Conservation (phyloP, 495 filamentous ascomycete genomes). For the Xylaria nigripes region DNA sequence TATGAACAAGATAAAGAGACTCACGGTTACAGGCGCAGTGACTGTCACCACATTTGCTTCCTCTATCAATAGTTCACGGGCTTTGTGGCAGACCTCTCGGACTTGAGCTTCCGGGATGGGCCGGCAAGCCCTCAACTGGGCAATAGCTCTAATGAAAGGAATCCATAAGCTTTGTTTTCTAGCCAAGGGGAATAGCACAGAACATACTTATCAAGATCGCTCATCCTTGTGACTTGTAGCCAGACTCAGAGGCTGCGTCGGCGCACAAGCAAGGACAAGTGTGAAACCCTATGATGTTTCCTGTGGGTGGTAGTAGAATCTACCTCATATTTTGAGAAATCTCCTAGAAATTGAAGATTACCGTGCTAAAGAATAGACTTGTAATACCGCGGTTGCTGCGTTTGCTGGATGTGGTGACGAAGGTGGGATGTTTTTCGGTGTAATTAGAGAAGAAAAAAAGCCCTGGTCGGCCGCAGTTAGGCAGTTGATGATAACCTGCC, state of each 20-base stretch:
- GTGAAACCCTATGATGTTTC: not conserved
- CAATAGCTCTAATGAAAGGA: conserved; percentile 62
- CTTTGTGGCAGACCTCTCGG: conserved; percentile 95
- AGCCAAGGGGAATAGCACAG: not conserved
- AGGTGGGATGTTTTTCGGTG: not conserved
- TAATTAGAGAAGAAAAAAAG: not conserved
- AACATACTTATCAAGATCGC: conserved; percentile 73
- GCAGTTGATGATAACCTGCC: too few species aligned
- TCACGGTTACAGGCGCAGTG: conserved; percentile 84
- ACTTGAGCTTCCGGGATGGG: conserved; percentile 94
- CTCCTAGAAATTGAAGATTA: not conserved
- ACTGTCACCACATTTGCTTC: conserved; percentile 97
- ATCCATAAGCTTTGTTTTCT: conserved; percentile 6
- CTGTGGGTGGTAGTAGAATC: not conserved
- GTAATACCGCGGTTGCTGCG: too few species aligned
- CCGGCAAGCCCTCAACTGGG: conserved; percentile 86
- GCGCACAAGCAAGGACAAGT: conserved; percentile 2
- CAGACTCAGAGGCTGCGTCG: not conserved
- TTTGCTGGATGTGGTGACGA: not conserved
- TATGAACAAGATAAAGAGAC: not conserved
- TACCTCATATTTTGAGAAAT: not conserved
- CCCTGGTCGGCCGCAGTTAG: not conserved
- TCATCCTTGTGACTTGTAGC: conserved; percentile 50
- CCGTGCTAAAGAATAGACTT: not conserved
- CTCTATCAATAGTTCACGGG: conserved; percentile 91